Base-by-base conservation (phyloP, 352 stramenopile species). In the Globisporangium cylindrosporum region DNA sequence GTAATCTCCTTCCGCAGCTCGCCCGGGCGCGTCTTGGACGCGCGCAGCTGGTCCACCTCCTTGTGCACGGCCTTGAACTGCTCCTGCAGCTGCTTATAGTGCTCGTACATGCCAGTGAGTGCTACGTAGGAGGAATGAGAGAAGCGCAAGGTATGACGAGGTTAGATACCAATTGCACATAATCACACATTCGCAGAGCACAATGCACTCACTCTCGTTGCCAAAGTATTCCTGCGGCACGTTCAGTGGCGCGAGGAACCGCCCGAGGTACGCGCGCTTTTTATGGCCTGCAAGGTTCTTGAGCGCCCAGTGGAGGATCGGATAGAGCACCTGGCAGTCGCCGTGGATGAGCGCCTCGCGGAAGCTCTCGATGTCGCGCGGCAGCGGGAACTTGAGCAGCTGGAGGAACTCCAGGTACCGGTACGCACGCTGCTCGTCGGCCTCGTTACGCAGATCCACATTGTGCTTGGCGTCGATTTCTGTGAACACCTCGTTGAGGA, bases 11-110 rank as follows among this genome's bases (percentile, higher is more conserved):
- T 86, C 8, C 89, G 84, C 3, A 98, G 78, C 67, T 98, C 92
- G 0, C 79, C 82, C 2, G 88, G 88, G 49, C 85, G 77, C 66
- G 92, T 84, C 77, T 95, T 94, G 66, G 80, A 88, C 38, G 60
- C 78, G 18, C 89, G 84, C 58, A 96, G 69, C 65, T 90, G 69
- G 57, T 98, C 95, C 22, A 98, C 85, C 57, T 95, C 76, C 70
- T 98, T 97, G 75, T 98, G 96, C 41, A 93, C 76, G 1, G 68
- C 69, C 74, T 97, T 97, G 74, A 98, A 97, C 71, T 98, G 91
- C 34, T 88, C 78, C 76, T 99, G 96, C 3, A 98, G 78, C 66
- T 97, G 82, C 70, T 94, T 92, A 81, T 97, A 98, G 58, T 93
- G 83, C 68, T 97, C 88, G 60, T 97, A 81, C 73, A 98, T 90